Evolutionary conservation across 83 land plant species (phyloP).

Genomic region (Diphasiastrum complanatum): DNA sequence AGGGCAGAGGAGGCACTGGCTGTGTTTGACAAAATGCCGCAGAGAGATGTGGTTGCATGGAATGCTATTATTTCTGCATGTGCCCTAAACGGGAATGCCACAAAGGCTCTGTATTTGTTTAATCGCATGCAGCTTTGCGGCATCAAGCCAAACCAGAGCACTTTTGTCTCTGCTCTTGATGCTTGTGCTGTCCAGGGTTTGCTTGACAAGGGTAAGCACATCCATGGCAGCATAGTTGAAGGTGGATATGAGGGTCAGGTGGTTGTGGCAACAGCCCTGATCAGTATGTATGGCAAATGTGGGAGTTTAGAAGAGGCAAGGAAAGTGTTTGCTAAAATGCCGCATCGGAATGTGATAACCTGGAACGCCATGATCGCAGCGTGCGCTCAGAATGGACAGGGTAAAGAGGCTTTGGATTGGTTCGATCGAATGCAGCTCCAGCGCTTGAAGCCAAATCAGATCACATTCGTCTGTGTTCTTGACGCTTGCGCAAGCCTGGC

Average conservation of each 20-base stretch:
- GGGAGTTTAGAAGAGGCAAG: slow-evolving; percentile 35
- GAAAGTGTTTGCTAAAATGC: slow-evolving; percentile 25
- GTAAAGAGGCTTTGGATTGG: slow-evolving; percentile 32
- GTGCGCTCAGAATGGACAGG: slow-evolving; percentile 40
- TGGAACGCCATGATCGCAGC: slow-evolving; percentile 59
- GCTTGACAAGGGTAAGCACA: slow-evolving; percentile 36
- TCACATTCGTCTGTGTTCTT: slow-evolving; percentile 44
- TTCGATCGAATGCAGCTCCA: slow-evolving; percentile 33
- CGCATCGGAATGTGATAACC: slow-evolving; percentile 35
- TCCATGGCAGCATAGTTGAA: slow-evolving; percentile 15
- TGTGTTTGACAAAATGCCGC: slow-evolving; percentile 41
- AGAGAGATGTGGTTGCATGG: slow-evolving; percentile 46
- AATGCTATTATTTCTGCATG: slow-evolving; percentile 50
- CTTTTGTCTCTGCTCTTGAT: slow-evolving; percentile 41
- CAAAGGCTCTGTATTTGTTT: slow-evolving; percentile 42
- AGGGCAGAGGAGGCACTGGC: slow-evolving; percentile 29
- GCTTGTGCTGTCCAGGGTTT: slow-evolving; percentile 39
- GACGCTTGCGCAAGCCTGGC: slow-evolving; percentile 49
- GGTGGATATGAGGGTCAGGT: slow-evolving; percentile 22
- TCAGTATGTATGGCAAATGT: slow-evolving; percentile 60
- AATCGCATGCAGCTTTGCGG: slow-evolving; percentile 23
- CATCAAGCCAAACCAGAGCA: slow-evolving; percentile 43
- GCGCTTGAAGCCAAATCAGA: slow-evolving; percentile 26
- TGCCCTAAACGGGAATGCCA: slow-evolving; percentile 26
- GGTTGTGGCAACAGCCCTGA: slow-evolving; percentile 51